Percentiles rank a stretch among this genome's conserved stretches.
Conservation (phyloP, 2,329 filamentous ascomycete species). For the Pseudocercospora fijiensis region DNA sequence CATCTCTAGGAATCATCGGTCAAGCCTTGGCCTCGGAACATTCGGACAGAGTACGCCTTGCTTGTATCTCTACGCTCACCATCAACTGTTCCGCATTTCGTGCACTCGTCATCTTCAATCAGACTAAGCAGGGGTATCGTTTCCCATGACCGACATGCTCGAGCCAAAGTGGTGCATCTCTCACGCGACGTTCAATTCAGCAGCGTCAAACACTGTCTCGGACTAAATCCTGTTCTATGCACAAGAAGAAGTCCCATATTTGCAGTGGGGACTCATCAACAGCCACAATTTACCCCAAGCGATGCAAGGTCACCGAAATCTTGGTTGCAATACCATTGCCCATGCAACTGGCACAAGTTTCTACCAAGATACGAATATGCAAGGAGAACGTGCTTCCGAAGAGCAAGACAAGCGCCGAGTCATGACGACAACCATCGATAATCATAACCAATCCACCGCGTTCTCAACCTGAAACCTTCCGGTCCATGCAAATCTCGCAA, state of each 20-base stretch:
- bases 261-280: not conserved
- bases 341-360: not conserved
- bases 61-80: not conserved
- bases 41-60: not conserved
- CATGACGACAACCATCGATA: conserved; percentile 3
- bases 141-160: not conserved
- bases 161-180: not conserved
- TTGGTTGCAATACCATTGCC: not conserved
- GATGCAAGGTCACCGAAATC: not conserved
- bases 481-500: not conserved
- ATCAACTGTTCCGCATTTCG: not conserved
- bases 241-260: not conserved
- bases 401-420: not conserved
- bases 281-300: not conserved
- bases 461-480: conserved; percentile 1
- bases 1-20: not conserved
- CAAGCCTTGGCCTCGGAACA: not conserved
- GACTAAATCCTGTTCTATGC: not conserved
- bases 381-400: not conserved
- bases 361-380: not conserved
- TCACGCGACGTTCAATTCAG: not conserved
- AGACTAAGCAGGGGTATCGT: not conserved
- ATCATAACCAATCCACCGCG: not conserved
- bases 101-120: not conserved
- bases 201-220: not conserved